Evolutionary conservation across 768 basidiomycete species (phyloP), one percentile per base, ranked within the genome.

Genomic region (Trametes maxima): DNA sequence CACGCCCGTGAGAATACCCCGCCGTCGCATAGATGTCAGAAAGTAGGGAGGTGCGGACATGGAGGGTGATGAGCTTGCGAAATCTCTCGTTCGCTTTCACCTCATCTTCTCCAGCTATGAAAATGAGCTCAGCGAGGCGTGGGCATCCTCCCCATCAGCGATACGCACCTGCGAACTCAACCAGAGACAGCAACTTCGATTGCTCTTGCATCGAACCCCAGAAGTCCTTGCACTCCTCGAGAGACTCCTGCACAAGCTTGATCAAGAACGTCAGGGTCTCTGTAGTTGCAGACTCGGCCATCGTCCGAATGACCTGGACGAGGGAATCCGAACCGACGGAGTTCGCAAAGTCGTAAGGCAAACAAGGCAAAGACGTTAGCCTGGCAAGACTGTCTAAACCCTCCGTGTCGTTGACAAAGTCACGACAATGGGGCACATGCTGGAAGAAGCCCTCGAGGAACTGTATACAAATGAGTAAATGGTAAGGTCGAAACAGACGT

Each of bases 391-490:
- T 79, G 64, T 86, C 78, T 42, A 98, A 80, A 49, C 92, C 86
- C 68, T 95, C 84, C 5, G 87, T 80, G 62, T 82, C 80, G 48
- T 82, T 77, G 61, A 97, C 85, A 72, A 98, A 98, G 67, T 98
- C 96, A 65, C 86, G 86, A 78, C 92, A 92, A 73, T 98, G 92
- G 22, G 87, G 85, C 1, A 86, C 81, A 70, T 96, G 95, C 68
- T 95, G 94, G 78, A 98, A 95, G 43, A 98, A 81, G 6, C 97
- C 95, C 73, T 95, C 94, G 55, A 95, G 81, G 74, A 97, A 95
- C 93, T 95, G 67, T 12, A 36, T 3, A 22, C 2, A 40, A n/a
- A 61, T 46, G 46, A 52, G 45, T 57, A 52, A 56, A 43, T 8
- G 1, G 10, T 13, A 19, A 24, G 11, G 36, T 37, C 17, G 35